These are phyloP conservation scores for Colletotrichum sp. DNA, from an alignment of 2,329 filamentous ascomycete genomes.

Conservation along the genomic window DNA sequence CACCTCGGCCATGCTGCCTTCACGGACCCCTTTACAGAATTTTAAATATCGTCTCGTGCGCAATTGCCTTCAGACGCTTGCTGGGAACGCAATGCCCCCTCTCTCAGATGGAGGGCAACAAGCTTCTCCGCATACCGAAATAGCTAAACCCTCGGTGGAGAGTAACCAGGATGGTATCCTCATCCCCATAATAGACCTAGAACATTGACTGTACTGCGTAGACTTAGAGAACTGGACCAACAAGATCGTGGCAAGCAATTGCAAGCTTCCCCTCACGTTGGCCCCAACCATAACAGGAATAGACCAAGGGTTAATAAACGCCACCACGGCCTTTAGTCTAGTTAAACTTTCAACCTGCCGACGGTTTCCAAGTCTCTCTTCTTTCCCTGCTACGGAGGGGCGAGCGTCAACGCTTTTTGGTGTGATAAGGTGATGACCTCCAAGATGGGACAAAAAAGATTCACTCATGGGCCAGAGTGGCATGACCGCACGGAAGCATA, in stretches of 20 bases:
- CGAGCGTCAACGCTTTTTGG: not conserved
- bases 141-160: not conserved
- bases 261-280: not conserved
- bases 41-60: not conserved
- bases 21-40: not conserved
- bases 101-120: not conserved
- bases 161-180: not conserved
- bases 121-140: constrained; percentile 1
- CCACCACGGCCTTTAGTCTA: not conserved
- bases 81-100: not conserved
- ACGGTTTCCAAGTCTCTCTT: not conserved
- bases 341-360: not conserved
- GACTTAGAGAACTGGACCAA: not conserved
- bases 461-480: not conserved
- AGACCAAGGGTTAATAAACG: not conserved
- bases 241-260: not conserved
- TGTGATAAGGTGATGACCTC: not conserved
- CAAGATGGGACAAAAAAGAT: not conserved
- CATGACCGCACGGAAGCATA: not conserved
- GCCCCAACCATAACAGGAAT: not conserved
- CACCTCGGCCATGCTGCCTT: not conserved
- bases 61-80: not conserved
- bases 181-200: not conserved
- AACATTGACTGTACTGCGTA: not conserved
- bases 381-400: not conserved